Evolutionary conservation across 352 stramenopile genomes (phyloP), one percentile per base, ranked within the genome.

Genomic region (Globisporangium apiculatum): DNA sequence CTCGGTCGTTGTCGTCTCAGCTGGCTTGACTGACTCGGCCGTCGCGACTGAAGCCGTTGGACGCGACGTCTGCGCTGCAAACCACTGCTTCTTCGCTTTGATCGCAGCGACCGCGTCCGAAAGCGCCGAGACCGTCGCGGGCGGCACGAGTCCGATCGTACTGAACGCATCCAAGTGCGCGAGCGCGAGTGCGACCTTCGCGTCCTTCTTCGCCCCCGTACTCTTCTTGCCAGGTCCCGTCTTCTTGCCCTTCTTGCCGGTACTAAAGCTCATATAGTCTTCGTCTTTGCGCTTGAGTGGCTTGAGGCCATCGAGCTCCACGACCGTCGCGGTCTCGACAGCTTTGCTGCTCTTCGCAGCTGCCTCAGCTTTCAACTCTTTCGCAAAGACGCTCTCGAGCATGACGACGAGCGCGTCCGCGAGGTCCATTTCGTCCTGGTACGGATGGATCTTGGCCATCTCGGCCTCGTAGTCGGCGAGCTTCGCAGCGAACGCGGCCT

Each of bases 381-480:
- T 94, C 49, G 72, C 63, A 67, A 97, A 98, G 15, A 79, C 95
- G 54, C 89, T 95, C 62, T 97, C 87, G 49, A 99, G 67, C 71
- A 97, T 98, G 17, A 85, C 71, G 0, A 97, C 79, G 11, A 99
- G 78, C 49, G 93, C 96, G 60, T 98, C 93, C 63, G 94, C 98
- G 7, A 99, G 76, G 65, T 95, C 89, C 79, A 98, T 95, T 67
- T 99, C 94, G 64, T 98, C 91, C 75, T 98, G 94, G 72, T 97
- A 98, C 40, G 94, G 93, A 72, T 96, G 93, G 70, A 98, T 97
- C 76, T 98, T 97, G 58, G 89, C 72, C 72, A 98, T 91, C 67
- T 98, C 95, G 65, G 96, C 89, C 67, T 98, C 93, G 71, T 98
- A 98, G 61, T 97, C 80, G n/a, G 96, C 86, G 62, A 98, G 86